These are phyloP conservation scores for Hypoxylon lienhwacheense DNA, from an alignment of 495 filamentous ascomycete genomes.

Conservation along the genomic window DNA sequence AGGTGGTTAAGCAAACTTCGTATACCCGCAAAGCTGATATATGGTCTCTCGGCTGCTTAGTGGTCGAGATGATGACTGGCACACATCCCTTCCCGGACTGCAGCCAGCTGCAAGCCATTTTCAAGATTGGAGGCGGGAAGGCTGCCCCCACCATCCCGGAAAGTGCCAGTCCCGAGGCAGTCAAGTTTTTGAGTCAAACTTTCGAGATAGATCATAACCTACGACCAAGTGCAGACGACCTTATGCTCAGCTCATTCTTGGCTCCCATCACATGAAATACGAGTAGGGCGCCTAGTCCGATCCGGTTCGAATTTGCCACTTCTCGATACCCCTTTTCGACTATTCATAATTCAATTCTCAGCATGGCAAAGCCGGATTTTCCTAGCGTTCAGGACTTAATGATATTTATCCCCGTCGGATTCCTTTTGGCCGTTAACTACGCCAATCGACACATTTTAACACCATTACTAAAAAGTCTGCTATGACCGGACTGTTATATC, in stretches of 20 bases:
- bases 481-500: too few species aligned
- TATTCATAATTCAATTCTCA: conserved; percentile 4
- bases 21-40: conserved; percentile 99
- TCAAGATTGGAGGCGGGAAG: conserved; percentile 89
- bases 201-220: conserved; percentile 94
- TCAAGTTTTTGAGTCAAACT: conserved; percentile 80
- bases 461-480: too few species aligned
- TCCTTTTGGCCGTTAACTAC: neutral
- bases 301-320: conserved; percentile 10
- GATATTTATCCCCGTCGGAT: too few species aligned
- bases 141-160: conserved; percentile 89
- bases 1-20: conserved; percentile 95
- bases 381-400: neutral
- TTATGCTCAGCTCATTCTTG: conserved; percentile 80
- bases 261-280: conserved; percentile 56
- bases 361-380: neutral
- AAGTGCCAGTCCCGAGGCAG: conserved; percentile 81
- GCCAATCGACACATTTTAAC: neutral
- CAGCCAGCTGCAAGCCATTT: conserved; percentile 96
- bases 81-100: conserved; percentile 96
- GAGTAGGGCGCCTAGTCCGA: neutral
- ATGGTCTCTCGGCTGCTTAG: conserved; percentile 94
- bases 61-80: conserved; percentile 99
- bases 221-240: conserved; percentile 86
- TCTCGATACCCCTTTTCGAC: conserved; percentile 26